Conservation (phyloP, 2,329 filamentous ascomycete species). For the Fragosphaeria purpurea region DNA sequence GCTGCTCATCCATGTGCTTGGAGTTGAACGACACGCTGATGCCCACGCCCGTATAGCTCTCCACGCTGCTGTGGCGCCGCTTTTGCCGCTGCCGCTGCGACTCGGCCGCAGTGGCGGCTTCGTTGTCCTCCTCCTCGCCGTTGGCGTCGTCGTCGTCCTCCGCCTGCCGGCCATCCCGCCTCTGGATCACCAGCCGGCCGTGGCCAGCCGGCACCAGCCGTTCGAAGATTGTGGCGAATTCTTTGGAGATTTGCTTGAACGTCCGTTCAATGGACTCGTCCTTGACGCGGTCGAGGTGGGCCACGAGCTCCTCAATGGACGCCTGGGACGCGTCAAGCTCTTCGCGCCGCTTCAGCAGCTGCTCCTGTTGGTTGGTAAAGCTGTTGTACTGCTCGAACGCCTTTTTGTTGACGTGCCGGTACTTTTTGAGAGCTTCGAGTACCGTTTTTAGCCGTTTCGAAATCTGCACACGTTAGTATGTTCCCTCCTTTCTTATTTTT, state of each 20-base stretch:
- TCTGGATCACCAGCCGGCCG: constrained; percentile 85
- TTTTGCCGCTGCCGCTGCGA: constrained; percentile 44
- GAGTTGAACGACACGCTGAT: constrained; percentile 99
- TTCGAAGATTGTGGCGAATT: constrained; percentile 88
- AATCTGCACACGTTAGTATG: constrained; percentile 29
- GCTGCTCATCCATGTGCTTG: constrained; percentile 89
- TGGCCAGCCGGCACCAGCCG: constrained; percentile 90
- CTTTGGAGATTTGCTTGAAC: constrained; percentile 92
- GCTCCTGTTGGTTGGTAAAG: constrained; percentile 87
- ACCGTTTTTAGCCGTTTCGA: constrained; percentile 72
- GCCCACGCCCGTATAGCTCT: constrained; percentile 92
- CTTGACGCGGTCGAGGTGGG: constrained; percentile 86
- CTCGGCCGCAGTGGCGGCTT: constrained; percentile 49
- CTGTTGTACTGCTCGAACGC: constrained; percentile 98
- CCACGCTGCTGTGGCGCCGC: constrained; percentile 48
- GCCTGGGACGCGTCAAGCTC: constrained; percentile 80
- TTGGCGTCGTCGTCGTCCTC: constrained; percentile 59
- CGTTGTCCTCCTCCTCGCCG: constrained; percentile 53
- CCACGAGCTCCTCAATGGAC: constrained; percentile 86
- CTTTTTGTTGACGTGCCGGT: constrained; percentile 98
- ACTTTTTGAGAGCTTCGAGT: constrained; percentile 89
- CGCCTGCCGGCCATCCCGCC: constrained; percentile 64
- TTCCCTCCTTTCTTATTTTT: too few relatives aligned
- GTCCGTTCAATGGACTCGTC: constrained; percentile 97
- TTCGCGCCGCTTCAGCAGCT: constrained; percentile 69